Conservation (phyloP, 176 grass and related monocot species). For the Thinopyrum elongatum region DNA sequence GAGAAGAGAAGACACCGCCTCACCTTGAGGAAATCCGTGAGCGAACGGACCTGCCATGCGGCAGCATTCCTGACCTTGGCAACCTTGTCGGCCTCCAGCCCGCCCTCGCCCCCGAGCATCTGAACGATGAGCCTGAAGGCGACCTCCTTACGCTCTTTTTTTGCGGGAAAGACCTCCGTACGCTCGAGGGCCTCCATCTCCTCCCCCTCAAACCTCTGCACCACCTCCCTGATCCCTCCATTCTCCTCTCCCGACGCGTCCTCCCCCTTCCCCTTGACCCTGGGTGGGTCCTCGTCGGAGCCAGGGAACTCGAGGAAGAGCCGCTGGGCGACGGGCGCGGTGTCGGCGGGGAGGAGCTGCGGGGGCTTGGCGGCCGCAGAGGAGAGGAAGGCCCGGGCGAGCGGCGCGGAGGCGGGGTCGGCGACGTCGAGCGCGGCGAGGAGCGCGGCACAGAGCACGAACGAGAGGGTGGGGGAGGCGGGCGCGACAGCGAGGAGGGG, state of each 20-base stretch:
- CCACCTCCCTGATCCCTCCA: constrained; percentile 55
- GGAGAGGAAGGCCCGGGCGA: constrained; percentile 72
- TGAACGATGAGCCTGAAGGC: constrained; percentile 82
- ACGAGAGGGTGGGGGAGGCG: constrained; percentile 49
- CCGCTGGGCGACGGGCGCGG: constrained; percentile 51
- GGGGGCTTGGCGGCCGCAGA: constrained; percentile 56
- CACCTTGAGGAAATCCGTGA: constrained; percentile 94
- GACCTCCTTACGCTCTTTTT: constrained; percentile 86
- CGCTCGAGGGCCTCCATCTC: constrained; percentile 62
- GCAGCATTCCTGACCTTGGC: constrained; percentile 72
- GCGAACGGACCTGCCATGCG: constrained; percentile 78
- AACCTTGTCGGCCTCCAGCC: constrained; percentile 44
- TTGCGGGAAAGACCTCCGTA: too few relatives aligned
- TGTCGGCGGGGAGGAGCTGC: constrained; percentile 47
- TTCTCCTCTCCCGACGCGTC: constrained; percentile 42
- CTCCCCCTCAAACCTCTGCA: constrained; percentile 78
- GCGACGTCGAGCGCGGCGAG: constrained; percentile 57
- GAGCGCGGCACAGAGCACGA: constrained; percentile 43
- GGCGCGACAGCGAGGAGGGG: constrained; percentile 48
- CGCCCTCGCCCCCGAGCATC: constrained; percentile 56
- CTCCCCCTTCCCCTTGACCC: constrained; percentile 72
- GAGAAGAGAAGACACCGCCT: not conserved
- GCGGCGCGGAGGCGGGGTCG: constrained; percentile 37
- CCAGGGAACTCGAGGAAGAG: constrained; percentile 63
- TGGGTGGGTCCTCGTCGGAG: constrained; percentile 49